Conservation (phyloP, 805 yeast genomes). For the Nakazawaea pomicola region DNA sequence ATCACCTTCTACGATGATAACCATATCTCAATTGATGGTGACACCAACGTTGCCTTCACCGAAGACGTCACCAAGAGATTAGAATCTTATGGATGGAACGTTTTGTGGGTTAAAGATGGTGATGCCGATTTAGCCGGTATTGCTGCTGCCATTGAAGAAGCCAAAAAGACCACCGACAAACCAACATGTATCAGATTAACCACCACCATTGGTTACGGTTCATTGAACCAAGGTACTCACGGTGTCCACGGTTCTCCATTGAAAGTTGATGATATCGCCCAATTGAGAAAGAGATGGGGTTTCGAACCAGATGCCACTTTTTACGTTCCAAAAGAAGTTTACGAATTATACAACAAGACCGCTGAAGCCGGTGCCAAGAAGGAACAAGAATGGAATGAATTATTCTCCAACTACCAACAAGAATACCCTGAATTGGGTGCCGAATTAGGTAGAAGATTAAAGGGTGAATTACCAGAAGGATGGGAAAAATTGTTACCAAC, state of each 20-base stretch:
- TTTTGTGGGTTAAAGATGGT: conserved; percentile 71
- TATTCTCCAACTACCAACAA: conserved; percentile 54
- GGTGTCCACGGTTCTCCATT: conserved; percentile 96
- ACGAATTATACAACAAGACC: conserved; percentile 57
- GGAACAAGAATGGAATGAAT: conserved; percentile 71
- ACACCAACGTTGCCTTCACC: conserved; percentile 83
- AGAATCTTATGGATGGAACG: conserved; percentile 94
- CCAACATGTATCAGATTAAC: conserved; percentile 86
- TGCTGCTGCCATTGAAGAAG: conserved; percentile 69
- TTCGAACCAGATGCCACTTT: conserved; percentile 82
- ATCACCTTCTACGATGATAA: conserved; percentile 96
- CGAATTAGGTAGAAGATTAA: conserved; percentile 75
- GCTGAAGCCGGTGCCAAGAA: conserved; percentile 58
- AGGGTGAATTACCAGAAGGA: conserved; percentile 70
- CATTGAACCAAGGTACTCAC: conserved; percentile 78
- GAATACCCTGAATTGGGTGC: conserved; percentile 76
- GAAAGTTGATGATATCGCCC: conserved; percentile 87
- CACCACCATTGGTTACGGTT: conserved; percentile 95
- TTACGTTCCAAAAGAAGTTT: conserved; percentile 78
- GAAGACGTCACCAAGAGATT: conserved; percentile 85
- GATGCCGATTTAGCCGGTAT: conserved; percentile 73
- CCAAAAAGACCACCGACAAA: conserved; percentile 71
- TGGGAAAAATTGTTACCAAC: conserved; percentile 79
- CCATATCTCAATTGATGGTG: conserved; percentile 95
- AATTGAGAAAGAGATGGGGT: conserved; percentile 78